phyloP scores from a whole-genome alignment of 148 eudicot genomes.

The Vaccinium corymbosum region DNA sequence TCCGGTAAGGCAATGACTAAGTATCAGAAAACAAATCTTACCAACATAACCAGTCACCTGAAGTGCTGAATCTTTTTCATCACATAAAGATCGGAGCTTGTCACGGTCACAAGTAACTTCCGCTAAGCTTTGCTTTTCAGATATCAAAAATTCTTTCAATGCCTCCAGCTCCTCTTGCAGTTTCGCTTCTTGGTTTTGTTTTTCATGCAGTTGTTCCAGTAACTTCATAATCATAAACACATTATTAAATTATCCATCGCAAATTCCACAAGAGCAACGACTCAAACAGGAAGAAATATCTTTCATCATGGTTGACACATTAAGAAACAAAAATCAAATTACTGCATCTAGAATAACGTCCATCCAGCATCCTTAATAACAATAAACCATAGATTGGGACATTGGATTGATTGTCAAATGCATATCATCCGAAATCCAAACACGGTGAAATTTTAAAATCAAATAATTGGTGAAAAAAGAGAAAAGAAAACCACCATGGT shows the following conservation, averaged over 20 bases:
- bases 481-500: neutral
- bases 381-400: neutral
- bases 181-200: conserved; percentile 48
- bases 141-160: conserved; percentile 44
- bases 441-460: neutral
- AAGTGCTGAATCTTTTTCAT: conserved; percentile 66
- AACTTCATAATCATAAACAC: conserved; percentile 44
- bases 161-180: conserved; percentile 65
- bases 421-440: neutral
- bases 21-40: neutral
- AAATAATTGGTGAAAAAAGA: neutral
- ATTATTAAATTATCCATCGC: conserved; percentile 3
- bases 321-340: neutral
- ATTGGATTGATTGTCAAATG: neutral
- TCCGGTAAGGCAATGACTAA: conserved; percentile 4
- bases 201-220: conserved; percentile 66
- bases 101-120: conserved; percentile 53
- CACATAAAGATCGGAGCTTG: conserved; percentile 49
- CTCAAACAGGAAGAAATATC: neutral
- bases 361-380: neutral
- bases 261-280: neutral
- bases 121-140: conserved; percentile 50
- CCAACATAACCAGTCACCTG: conserved; percentile 43
- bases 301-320: neutral
- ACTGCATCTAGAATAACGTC: conserved; percentile 6